Evolutionary conservation across 78 protist genomes (phyloP).

Genomic region (Blattamonas nauphoetae): DNA sequence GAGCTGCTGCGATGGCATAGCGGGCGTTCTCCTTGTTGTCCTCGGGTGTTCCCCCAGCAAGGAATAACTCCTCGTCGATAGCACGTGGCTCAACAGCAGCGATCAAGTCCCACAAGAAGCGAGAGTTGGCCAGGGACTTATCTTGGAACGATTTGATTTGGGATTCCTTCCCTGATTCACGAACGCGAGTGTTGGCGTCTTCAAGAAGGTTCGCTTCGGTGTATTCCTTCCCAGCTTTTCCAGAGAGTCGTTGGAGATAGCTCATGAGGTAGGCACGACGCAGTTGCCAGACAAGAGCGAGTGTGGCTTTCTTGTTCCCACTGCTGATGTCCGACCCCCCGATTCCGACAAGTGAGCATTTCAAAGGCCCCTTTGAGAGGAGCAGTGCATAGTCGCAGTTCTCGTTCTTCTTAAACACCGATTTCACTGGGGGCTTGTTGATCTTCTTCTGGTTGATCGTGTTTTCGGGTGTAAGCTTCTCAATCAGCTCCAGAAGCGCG

Average conservation of each 20-base stretch:
- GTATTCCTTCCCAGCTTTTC: neutral
- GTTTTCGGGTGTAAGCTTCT: constrained; percentile 67
- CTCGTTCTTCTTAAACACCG: constrained; percentile 35
- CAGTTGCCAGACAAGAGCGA: constrained; percentile 32
- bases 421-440: constrained; percentile 35
- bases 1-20: constrained; percentile 15
- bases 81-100: constrained; percentile 12
- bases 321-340: constrained; percentile 52
- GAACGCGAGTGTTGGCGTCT: neutral
- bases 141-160: neutral
- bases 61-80: neutral
- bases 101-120: neutral
- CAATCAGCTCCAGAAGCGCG: constrained; percentile 67
- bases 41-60: neutral
- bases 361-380: constrained; percentile 22
- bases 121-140: neutral
- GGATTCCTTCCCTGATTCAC: neutral
- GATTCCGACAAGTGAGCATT: constrained; percentile 51
- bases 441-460: constrained; percentile 43
- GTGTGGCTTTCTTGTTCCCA: constrained; percentile 33
- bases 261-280: constrained; percentile 10
- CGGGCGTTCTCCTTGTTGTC: constrained; percentile 49
- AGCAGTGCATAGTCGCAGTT: constrained; percentile 59
- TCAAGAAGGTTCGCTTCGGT: neutral
- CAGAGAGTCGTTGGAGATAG: neutral